phyloP scores from a whole-genome alignment of 371 early-diverging fungal genomes.

The Homolaphlyctis polyrhiza region DNA sequence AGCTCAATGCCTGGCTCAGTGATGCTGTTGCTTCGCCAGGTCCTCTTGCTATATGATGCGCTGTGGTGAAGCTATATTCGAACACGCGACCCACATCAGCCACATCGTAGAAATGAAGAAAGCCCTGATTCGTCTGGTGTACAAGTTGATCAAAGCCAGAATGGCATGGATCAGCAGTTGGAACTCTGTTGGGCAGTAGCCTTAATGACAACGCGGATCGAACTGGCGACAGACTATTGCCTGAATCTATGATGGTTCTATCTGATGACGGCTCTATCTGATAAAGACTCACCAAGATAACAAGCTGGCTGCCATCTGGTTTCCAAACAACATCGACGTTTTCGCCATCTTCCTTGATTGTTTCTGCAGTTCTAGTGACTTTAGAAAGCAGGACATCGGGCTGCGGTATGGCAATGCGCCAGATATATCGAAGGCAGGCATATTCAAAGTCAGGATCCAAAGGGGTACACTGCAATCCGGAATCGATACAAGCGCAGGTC shows the following conservation, averaged over 20 bases:
- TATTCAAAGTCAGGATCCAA: conserved; percentile 3
- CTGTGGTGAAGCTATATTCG: conserved; percentile 18
- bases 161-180: no score
- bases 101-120: conserved; percentile 39
- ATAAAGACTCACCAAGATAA: conserved; percentile 24
- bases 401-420: conserved; percentile 5
- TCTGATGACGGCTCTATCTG: neutral
- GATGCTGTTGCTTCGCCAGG: conserved; percentile 33
- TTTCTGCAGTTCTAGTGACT: conserved; percentile 23
- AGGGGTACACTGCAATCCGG: neutral
- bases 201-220: no score
- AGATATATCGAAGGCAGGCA: neutral
- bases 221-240: no score
- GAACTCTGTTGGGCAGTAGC: no score
- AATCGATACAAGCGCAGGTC: neutral
- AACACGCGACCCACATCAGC: conserved; percentile 10
- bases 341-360: conserved; percentile 40
- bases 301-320: conserved; percentile 27
- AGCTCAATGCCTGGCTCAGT: conserved; percentile 16
- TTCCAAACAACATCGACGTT: conserved; percentile 42
- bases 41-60: conserved; percentile 34
- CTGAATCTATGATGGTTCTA: neutral
- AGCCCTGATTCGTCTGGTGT: conserved; percentile 32
- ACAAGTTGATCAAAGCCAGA: neutral
- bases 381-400: conserved; percentile 31